Evolutionary conservation across 2,329 filamentous ascomycete species (phyloP), one percentile per base, ranked within the genome.

Genomic region (Sordariomycetes sp.): DNA sequence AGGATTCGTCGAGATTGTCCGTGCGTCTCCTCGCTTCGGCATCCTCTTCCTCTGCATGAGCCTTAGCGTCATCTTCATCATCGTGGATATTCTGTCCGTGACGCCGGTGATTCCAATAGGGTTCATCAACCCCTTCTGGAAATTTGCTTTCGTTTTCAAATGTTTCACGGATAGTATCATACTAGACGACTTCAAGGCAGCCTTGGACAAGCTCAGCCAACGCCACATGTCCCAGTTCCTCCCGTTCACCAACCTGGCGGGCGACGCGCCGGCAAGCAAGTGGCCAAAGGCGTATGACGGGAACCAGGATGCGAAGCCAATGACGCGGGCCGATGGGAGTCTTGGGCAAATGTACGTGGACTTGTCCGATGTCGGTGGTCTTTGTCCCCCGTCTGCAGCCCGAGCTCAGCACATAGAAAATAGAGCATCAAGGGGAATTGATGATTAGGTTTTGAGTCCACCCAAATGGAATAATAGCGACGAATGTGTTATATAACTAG

Each of bases 111-210:
- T 82, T 25, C 62, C 73, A 0, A 72, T 75, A 0, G 45, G 45
- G 5, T n/a, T 24, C 12, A 50, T 50, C 45, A 50, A 50, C 45
- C 45, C 45, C 6, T 50, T 50, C 22, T 50, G 45, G 45, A 50
- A 50, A 24, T 50, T 50, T 24, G 45, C 45, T 6, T 50, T 50
- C n/a, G 45, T 50, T 7, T 50, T 50, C 73, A 86, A 86, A 67
- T 86, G 83, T 60, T 73, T 86, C 53, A 84, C 82, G 22, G 83
- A 86, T 64, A 81, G 78, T 0, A 80, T 86, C 55, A 76, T 86
- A 55, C 76, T 86, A 12, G 83, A 86, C 63, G 83, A 86, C 62
- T 86, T 86, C 75, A 85, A 85, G 64, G 84, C 81, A 2, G 74
- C 74, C 0, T 65, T 78, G 5, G 75, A 77, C 54, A 62, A 62